Conservation (phyloP, 2,329 filamentous ascomycete species). For the Ceratocystis lukuohia region DNA sequence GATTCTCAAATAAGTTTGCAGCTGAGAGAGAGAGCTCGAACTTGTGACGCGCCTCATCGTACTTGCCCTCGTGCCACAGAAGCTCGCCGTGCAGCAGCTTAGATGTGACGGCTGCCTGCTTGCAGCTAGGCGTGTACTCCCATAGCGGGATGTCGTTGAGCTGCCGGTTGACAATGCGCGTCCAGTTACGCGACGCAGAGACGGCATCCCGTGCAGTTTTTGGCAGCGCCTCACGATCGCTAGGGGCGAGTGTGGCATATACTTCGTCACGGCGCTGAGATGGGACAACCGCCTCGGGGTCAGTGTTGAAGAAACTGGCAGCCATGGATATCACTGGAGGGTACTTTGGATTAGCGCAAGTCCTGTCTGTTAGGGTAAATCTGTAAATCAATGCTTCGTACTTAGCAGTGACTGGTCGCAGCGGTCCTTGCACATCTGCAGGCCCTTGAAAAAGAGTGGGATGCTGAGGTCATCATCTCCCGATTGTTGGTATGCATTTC, state of each 20-base stretch:
- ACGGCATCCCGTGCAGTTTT: conserved; percentile 11
- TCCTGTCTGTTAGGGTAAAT: neutral
- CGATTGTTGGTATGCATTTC: conserved; percentile 51
- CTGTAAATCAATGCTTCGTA: conserved; percentile 28
- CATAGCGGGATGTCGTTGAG: conserved; percentile 11
- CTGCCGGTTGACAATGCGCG: conserved; percentile 10
- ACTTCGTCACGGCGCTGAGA: conserved; percentile 9
- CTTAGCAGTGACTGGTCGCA: conserved; percentile 74
- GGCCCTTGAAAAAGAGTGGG: conserved; percentile 74
- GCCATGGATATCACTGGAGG: conserved; percentile 17
- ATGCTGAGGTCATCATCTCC: conserved; percentile 28
- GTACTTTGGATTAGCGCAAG: neutral
- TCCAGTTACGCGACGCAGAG: conserved; percentile 15
- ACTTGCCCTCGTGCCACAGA: conserved; percentile 17
- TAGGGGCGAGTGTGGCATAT: conserved; percentile 12
- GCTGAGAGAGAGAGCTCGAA: conserved; percentile 10
- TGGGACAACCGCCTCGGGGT: neutral
- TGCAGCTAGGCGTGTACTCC: conserved; percentile 11
- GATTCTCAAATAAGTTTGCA: conserved; percentile 14
- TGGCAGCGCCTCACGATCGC: conserved; percentile 15
- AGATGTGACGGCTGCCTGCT: conserved; percentile 10
- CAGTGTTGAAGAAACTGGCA: conserved; percentile 17
- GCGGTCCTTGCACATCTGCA: conserved; percentile 49
- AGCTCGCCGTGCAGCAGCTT: conserved; percentile 17
- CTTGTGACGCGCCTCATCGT: conserved; percentile 12